These are phyloP conservation scores for Aspergillus ibericus DNA, from an alignment of 2,329 filamentous ascomycete species.

Conservation along the genomic window DNA sequence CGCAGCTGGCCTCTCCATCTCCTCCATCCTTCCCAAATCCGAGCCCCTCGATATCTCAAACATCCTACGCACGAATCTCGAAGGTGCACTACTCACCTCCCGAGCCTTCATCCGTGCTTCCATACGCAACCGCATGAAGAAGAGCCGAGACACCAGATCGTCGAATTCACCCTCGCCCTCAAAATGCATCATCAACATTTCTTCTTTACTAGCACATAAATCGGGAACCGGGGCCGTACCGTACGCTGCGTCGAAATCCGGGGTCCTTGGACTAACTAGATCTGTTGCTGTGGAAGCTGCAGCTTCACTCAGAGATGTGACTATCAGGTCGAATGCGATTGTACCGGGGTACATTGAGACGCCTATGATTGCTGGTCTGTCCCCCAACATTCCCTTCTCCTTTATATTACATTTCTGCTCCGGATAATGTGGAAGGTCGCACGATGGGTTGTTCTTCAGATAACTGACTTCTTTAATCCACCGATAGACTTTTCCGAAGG, in stretches of 20 bases:
- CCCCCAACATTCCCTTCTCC: not conserved
- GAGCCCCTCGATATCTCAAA: constrained; percentile 52
- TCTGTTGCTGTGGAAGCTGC: constrained; percentile 37
- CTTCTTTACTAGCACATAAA: constrained; percentile 70
- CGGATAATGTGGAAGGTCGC: not conserved
- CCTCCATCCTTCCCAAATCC: constrained; percentile 61
- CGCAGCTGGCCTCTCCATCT: constrained; percentile 72
- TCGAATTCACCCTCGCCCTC: constrained; percentile 50
- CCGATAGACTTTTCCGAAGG: constrained; percentile 43
- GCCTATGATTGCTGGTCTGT: constrained; percentile 71
- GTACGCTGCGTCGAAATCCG: constrained; percentile 80
- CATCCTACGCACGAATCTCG: constrained; percentile 70
- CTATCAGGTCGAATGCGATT: constrained; percentile 75
- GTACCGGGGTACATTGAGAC: constrained; percentile 82
- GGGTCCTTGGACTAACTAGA: constrained; percentile 62
- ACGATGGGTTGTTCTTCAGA: no score
- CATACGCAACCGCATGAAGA: constrained; percentile 32
- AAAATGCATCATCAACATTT: constrained; percentile 79
- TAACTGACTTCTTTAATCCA: not conserved
- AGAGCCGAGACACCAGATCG: constrained; percentile 10
- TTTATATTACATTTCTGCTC: no score
- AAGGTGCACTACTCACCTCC: constrained; percentile 44
- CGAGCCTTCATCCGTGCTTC: constrained; percentile 39
- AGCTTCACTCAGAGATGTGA: constrained; percentile 58
- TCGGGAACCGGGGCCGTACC: constrained; percentile 69